Base-by-base conservation (phyloP, 2,329 filamentous ascomycete genomes). In the Orbilia blumenaviensis region DNA sequence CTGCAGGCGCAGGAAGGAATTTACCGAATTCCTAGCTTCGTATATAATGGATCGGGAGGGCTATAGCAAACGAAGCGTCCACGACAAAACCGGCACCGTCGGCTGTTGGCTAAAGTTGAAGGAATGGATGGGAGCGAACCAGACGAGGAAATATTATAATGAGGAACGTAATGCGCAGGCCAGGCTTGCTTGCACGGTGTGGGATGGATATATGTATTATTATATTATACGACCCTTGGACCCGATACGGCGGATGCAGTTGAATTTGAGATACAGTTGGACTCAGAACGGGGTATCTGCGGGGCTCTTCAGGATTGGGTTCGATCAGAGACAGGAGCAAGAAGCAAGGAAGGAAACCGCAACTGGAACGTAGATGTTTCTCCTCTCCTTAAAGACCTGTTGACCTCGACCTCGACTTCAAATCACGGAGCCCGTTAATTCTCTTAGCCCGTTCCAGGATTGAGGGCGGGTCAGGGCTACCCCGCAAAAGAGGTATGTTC, bases 401-500 rank as follows among this genome's bases (percentile, higher is more conserved):
- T 18, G 7, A n/a, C n/a, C 21, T 46, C 42, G 18, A 56, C 29
- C 52, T 56, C 52, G 32, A 56, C 52, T 56, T 60, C 27, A 16
- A 16, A 62, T 69, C 54, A 56, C 54, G 58, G 41, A 21, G 23
- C 21, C 25, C 10, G 21, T n/a, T n/a, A n/a, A n/a, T 23, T 8
- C 41, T 46, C 18, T 44, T 36, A 34, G 54, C 44, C 32, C 44
- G 50, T 61, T 61, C 56, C 46, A 63, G 56, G 44, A 74, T 62
- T 54, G 62, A 64, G 38, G 50, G 42, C 61, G 42, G 52, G 46
- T 56, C 64, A 69, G 72, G 72, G 52, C 50, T 76, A 76, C 72
- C 72, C 72, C 72, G 72, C 72, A 69, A 69, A 75, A 69, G 64
- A 75, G 71, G 71, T 63, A 67, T 75, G 61, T 66, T 66, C 25